These are phyloP conservation scores for Xylaria hypoxylon DNA, from an alignment of 2,329 filamentous ascomycete genomes.

Conservation along the genomic window DNA sequence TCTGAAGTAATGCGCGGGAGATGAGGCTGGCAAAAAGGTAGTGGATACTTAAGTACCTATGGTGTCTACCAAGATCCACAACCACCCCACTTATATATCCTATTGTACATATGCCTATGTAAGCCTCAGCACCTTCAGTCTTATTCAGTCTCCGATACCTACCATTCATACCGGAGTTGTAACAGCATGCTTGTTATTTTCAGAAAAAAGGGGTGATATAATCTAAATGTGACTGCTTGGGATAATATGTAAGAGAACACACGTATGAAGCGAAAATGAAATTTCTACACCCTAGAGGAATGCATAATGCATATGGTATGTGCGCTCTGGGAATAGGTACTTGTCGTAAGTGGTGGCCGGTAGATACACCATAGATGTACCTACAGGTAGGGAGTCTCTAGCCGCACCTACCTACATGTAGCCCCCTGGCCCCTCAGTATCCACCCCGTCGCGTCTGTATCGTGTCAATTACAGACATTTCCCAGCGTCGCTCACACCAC, in stretches of 20 bases:
- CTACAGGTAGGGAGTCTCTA: neutral
- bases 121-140: too few species aligned
- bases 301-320: too few species aligned
- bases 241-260: neutral
- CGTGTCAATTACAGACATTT: constrained; percentile 32
- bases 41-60: constrained; percentile 9
- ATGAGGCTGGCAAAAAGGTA: constrained; percentile 38
- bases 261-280: neutral
- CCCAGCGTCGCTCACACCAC: constrained; percentile 11
- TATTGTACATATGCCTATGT: neutral
- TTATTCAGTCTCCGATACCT: too few species aligned
- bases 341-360: too few species aligned
- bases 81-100: neutral
- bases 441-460: constrained; percentile 35
- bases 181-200: too few species aligned
- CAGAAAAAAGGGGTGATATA: too few species aligned
- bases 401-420: neutral
- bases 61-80: constrained; percentile 4
- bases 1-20: neutral
- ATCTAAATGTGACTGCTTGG: neutral
- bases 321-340: too few species aligned
- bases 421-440: constrained; percentile 20
- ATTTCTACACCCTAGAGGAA: neutral
- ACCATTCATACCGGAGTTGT: too few species aligned
- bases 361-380: too few species aligned